Evolutionary conservation across 306 rosid genomes (phyloP).

Genomic region (Boehmeria nivea): DNA sequence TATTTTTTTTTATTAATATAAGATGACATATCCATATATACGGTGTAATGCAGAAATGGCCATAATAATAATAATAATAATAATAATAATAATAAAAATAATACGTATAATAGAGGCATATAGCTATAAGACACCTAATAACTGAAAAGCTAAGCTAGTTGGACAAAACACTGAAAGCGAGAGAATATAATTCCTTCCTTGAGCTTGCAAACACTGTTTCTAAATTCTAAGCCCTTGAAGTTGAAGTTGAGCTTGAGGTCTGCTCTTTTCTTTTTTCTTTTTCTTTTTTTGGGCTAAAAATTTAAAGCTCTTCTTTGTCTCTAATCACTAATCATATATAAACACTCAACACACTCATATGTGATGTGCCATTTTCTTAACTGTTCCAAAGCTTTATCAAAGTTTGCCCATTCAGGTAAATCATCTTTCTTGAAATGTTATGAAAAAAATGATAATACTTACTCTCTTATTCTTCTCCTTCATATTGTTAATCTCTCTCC

Average conservation of each 20-base stretch:
- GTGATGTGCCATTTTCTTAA: no score
- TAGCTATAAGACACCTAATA: not conserved
- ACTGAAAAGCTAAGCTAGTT: slow-evolving; percentile 9
- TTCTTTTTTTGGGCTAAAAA: no score
- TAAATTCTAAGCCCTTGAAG: not conserved
- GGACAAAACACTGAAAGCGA: slow-evolving; percentile 15
- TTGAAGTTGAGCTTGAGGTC: not conserved
- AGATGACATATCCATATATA: no score
- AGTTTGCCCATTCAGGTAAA: slow-evolving; percentile 27
- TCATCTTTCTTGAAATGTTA: no score
- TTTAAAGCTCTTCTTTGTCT: not conserved
- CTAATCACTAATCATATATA: not conserved
- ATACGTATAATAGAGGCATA: not conserved
- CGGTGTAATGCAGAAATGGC: no score
- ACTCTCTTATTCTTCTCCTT: slow-evolving; percentile 1
- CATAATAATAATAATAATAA: no score
- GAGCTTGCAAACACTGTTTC: slow-evolving; percentile 22
- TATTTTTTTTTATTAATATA: no score
- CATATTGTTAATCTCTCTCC: no score
- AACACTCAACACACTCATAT: not conserved
- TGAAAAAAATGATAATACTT: slow-evolving; percentile 10
- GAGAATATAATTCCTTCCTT: slow-evolving; percentile 46
- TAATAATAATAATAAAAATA: not conserved
- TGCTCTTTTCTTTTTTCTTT: slow-evolving; percentile 4
- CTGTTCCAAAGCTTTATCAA: slow-evolving; percentile 7